Base-by-base conservation (phyloP, 495 filamentous ascomycete genomes). In the Penicillium samsonianum region DNA sequence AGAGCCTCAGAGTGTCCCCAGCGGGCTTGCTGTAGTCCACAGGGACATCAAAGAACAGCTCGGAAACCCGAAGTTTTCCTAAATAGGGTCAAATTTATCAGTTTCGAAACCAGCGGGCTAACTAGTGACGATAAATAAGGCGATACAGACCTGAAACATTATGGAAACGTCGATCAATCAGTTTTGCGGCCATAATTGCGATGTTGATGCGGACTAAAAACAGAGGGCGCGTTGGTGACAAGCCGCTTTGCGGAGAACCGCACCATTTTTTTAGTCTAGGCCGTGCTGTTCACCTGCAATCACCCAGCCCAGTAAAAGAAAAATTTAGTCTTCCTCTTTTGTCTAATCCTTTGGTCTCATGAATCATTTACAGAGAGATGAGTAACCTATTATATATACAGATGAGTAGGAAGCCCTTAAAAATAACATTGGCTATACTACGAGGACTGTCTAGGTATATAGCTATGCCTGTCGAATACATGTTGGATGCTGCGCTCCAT, bases 31-130 rank as follows among this genome's bases (percentile, higher is more conserved):
- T 67, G 69, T 95, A 85, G 69, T 94, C 88, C 50, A 84, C 74
- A 33, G 91, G 90, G 10, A 96, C 90, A 62, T 91, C 84, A 66
- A 96, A 96, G 76, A 90, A 88, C 53, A 91, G 79, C 68, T 96
- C 91, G 2, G 85, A 86, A 44, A 95, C 81, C 43, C 81, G 81
- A 9, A 96, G 75, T 67, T 86, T 89, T 31, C 91, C 91, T 91
- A 57, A 7, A 38, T 19, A 31, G 45, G 8, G n/a, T 16, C 25
- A 43, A 19, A 25, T 44, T 31, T 4, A 31, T 67, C 26, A 67
- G 56, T 31, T n/a, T 37, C 5, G 9, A 30, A 14, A 11, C 28
- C 11, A 19, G 35, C n/a, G 20, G 23, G 25, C 45, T 16, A 19
- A 9, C 0, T 31, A 12, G 5, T 35, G 5, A 12, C 28, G 6